These are phyloP conservation scores for Skeletonema grethae DNA, from an alignment of 108 stramenopile genomes.

Conservation along the genomic window DNA sequence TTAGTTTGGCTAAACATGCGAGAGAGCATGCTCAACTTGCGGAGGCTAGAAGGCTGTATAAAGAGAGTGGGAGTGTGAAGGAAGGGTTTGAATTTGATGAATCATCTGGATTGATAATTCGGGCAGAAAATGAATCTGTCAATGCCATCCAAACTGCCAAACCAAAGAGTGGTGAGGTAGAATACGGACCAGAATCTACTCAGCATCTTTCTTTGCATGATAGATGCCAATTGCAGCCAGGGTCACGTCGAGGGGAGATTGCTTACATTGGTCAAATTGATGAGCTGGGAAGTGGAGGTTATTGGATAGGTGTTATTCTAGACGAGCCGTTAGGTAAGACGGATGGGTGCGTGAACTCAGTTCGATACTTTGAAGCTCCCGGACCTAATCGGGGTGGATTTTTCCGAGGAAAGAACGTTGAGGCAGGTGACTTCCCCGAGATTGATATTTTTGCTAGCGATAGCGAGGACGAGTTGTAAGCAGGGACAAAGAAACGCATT, in stretches of 20 bases:
- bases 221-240: slow-evolving; percentile 94
- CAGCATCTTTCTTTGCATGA: slow-evolving; percentile 57
- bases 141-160: slow-evolving; percentile 3
- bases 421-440: slow-evolving; percentile 85
- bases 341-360: slow-evolving; percentile 78
- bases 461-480: slow-evolving; percentile 51
- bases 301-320: slow-evolving; percentile 93
- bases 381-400: slow-evolving; percentile 67
- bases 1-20: slow-evolving; percentile 80
- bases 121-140: slow-evolving; percentile 37
- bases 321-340: slow-evolving; percentile 95
- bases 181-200: slow-evolving; percentile 54
- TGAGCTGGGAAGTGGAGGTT: slow-evolving; percentile 67
- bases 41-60: slow-evolving; percentile 64
- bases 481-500: not conserved
- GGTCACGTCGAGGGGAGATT: slow-evolving; percentile 84
- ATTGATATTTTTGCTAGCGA: slow-evolving; percentile 74
- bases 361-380: slow-evolving; percentile 72
- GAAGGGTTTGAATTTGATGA: slow-evolving; percentile 68
- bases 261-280: slow-evolving; percentile 81
- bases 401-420: slow-evolving; percentile 78
- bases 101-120: slow-evolving; percentile 55
- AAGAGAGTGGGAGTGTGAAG: slow-evolving; percentile 62
- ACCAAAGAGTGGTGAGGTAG: slow-evolving; percentile 16
- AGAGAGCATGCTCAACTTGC: slow-evolving; percentile 71